A percentile compares a stretch with the other conserved stretches of the same genome.
These are phyloP conservation scores for Xylaria sp. DNA, from an alignment of 2,329 filamentous ascomycete species.

Conservation along the genomic window DNA sequence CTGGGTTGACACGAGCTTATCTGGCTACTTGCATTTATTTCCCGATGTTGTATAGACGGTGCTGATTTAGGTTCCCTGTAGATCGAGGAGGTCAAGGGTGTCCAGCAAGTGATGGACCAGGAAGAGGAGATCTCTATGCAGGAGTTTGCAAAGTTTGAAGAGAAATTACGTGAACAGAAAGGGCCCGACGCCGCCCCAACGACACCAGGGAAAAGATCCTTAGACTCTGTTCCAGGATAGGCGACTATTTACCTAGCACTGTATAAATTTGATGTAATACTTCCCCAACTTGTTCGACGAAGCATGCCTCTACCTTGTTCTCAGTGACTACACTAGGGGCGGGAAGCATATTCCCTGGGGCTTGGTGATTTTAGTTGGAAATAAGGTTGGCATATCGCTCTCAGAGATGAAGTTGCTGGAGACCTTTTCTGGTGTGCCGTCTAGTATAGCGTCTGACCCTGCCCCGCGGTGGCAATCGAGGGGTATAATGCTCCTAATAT, in stretches of 20 bases:
- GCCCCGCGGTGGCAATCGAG: constrained; percentile 26
- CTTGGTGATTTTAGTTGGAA: constrained; percentile 15
- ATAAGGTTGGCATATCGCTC: constrained; percentile 22
- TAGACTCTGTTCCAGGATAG: constrained; percentile 53
- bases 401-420: not conserved
- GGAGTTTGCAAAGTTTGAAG: constrained; percentile 95
- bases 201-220: constrained; percentile 52
- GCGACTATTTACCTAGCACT: constrained; percentile 12
- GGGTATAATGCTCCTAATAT: constrained; percentile 20
- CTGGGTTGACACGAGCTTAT: constrained; percentile 22
- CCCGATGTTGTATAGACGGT: not conserved
- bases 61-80: constrained; percentile 56
- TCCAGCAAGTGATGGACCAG: constrained; percentile 88
- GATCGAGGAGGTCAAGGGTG: constrained; percentile 95
- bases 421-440: constrained; percentile 2
- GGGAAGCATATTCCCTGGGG: constrained; percentile 10
- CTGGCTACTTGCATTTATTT: not conserved
- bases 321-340: constrained; percentile 18
- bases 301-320: constrained; percentile 10
- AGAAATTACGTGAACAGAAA: constrained; percentile 73
- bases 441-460: not conserved
- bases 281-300: constrained; percentile 9
- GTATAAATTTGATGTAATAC: constrained; percentile 31
- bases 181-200: constrained; percentile 52
- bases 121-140: constrained; percentile 88